These are phyloP conservation scores for Exophiala sp. DNA, from an alignment of 2,329 filamentous ascomycete species.

Conservation along the genomic window DNA sequence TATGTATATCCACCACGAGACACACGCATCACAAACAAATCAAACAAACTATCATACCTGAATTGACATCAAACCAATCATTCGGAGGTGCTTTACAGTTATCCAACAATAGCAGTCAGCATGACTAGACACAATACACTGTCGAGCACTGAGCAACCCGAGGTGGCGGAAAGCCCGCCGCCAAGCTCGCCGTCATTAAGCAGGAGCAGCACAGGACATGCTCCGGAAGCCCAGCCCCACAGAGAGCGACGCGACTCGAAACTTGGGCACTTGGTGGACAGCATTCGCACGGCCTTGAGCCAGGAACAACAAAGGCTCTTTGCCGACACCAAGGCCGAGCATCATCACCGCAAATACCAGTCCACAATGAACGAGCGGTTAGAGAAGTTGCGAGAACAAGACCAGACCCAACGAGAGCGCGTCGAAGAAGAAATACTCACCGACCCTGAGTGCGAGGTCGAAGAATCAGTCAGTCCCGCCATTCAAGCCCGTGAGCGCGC, in stretches of 20 bases:
- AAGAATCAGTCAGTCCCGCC: conserved; percentile 15
- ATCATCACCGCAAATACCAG: conserved; percentile 6
- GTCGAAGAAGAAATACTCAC: conserved; percentile 6
- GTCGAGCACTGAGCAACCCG: conserved; percentile 1
- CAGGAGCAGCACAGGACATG: conserved; percentile 3
- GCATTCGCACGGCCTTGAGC: conserved; percentile 14
- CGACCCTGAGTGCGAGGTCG: background rate
- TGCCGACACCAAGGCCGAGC: background rate
- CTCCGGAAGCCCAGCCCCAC: background rate
- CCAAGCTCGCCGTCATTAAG: background rate
- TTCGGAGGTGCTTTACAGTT: too few species aligned
- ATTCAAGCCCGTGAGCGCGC: conserved; percentile 17
- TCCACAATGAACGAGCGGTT: background rate
- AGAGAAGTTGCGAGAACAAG: conserved; percentile 4
- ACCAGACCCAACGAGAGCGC: conserved; percentile 2
- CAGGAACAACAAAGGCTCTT: conserved; percentile 17
- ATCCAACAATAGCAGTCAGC: background rate
- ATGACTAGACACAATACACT: conserved; percentile 11
- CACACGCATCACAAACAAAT: background rate
- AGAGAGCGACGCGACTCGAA: conserved; percentile 12
- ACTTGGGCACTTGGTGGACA: conserved; percentile 17
- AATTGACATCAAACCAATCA: background rate
- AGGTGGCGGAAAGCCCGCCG: background rate
- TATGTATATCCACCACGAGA: background rate
- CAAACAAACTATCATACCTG: background rate